Percentiles rank a stretch among this genome's conserved stretches.
Evolutionary conservation across 225 moss, liverwort and hornwort genomes (phyloP).

Genomic region (Anthoceros angustus): DNA sequence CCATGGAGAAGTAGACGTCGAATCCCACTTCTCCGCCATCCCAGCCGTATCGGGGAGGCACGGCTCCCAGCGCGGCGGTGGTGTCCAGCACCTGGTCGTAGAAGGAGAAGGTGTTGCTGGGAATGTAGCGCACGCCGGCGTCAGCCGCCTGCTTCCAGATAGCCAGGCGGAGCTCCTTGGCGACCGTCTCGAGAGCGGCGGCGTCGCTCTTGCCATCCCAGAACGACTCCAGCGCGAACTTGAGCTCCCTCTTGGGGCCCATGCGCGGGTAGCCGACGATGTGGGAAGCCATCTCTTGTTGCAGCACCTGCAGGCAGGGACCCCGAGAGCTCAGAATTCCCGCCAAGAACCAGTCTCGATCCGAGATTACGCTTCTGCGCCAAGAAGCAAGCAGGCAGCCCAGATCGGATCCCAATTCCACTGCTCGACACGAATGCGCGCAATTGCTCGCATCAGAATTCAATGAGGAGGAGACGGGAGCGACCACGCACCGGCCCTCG

Average conservation of each 20-base stretch:
- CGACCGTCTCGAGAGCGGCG: slow-evolving; percentile 53
- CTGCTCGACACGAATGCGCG: too few species aligned
- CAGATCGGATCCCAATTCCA: too few species aligned
- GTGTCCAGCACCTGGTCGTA: slow-evolving; percentile 90
- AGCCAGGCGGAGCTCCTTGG: slow-evolving; percentile 49
- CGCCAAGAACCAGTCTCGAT: too few species aligned
- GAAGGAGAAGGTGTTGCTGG: slow-evolving; percentile 70
- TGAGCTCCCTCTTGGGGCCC: slow-evolving; percentile 62
- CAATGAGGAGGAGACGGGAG: too few species aligned
- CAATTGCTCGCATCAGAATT: too few species aligned
- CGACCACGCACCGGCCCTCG: too few species aligned
- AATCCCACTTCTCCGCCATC: slow-evolving; percentile 44
- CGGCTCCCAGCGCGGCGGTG: slow-evolving; percentile 56
- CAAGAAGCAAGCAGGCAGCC: too few species aligned
- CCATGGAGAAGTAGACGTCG: slow-evolving; percentile 62
- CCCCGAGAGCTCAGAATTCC: too few species aligned
- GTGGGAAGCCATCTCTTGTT: slow-evolving; percentile 21
- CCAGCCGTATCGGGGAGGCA: slow-evolving; percentile 58
- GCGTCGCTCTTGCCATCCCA: slow-evolving; percentile 51
- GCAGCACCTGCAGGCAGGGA: not conserved
- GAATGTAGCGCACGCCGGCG: slow-evolving; percentile 48
- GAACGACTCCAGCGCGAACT: slow-evolving; percentile 53
- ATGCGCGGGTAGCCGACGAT: slow-evolving; percentile 54
- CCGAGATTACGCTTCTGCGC: too few species aligned
- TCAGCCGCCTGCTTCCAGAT: slow-evolving; percentile 72